These are phyloP conservation scores for Naegleria fowleri DNA, from an alignment of 208 protist genomes.

Conservation along the genomic window DNA sequence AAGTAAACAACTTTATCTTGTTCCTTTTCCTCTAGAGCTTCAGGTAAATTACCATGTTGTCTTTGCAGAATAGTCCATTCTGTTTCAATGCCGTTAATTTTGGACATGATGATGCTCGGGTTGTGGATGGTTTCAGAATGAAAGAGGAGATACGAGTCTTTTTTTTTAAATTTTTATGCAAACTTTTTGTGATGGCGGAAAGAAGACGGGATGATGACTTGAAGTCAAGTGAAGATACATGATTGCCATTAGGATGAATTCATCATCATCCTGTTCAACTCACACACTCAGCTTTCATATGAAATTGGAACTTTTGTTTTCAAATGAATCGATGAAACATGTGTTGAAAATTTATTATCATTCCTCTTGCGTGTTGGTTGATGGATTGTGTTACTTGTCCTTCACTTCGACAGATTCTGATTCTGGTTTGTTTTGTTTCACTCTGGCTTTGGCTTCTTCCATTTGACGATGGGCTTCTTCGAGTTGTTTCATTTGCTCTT, in stretches of 20 bases:
- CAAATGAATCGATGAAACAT: too few species aligned
- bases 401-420: neutral
- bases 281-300: too few species aligned
- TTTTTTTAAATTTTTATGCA: neutral
- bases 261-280: too few species aligned
- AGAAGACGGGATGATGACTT: neutral
- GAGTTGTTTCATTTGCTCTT: neutral
- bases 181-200: neutral
- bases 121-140: neutral
- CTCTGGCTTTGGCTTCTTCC: neutral
- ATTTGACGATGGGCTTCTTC: neutral
- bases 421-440: neutral
- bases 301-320: too few species aligned
- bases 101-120: neutral
- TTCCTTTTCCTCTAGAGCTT: neutral
- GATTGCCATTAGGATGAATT: too few species aligned
- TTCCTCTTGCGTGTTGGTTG: too few species aligned
- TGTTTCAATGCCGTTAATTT: constrained; percentile 27
- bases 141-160: neutral
- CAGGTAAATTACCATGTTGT: constrained; percentile 9
- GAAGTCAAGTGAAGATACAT: neutral
- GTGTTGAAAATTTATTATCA: too few species aligned
- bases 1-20: neutral
- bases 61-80: constrained; percentile 3
- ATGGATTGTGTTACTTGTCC: neutral